Evolutionary conservation across 2,329 filamentous ascomycete species (phyloP).

Genomic region (Colletotrichum sp.): DNA sequence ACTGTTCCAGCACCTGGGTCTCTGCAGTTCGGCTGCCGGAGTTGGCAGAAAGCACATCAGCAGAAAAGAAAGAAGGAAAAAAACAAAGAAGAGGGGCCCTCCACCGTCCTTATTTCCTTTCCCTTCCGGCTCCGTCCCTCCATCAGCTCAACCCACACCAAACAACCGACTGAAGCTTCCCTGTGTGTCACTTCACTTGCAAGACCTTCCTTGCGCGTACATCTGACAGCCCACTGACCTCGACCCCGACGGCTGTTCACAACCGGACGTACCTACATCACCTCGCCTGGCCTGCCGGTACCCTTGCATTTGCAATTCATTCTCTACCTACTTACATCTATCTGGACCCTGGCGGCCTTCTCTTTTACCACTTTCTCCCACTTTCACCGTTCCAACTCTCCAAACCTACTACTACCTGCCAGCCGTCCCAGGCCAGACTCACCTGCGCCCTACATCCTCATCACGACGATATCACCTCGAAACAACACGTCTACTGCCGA

Average conservation of each 20-base stretch:
- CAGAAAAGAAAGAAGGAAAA: background rate
- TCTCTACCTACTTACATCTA: background rate
- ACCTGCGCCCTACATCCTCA: background rate
- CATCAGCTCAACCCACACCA: background rate
- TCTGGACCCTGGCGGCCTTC: slow-evolving; percentile 18
- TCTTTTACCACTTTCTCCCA: background rate
- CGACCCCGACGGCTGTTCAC: background rate
- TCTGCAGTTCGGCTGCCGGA: background rate
- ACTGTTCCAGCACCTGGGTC: background rate
- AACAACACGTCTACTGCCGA: background rate
- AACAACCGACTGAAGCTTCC: background rate
- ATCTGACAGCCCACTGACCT: background rate
- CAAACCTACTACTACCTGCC: background rate
- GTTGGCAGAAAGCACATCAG: background rate
- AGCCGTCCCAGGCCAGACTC: background rate
- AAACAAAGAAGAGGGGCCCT: background rate
- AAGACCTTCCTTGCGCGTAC: background rate
- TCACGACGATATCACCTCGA: background rate
- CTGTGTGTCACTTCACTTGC: background rate
- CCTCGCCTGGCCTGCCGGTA: background rate
- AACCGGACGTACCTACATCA: background rate
- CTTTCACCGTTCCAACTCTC: background rate
- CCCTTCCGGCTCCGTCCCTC: slow-evolving; percentile 15
- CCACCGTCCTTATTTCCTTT: background rate
- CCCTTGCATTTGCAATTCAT: background rate